phyloP scores from a whole-genome alignment of 768 basidiomycete genomes.

The Gymnopilus junonius region DNA sequence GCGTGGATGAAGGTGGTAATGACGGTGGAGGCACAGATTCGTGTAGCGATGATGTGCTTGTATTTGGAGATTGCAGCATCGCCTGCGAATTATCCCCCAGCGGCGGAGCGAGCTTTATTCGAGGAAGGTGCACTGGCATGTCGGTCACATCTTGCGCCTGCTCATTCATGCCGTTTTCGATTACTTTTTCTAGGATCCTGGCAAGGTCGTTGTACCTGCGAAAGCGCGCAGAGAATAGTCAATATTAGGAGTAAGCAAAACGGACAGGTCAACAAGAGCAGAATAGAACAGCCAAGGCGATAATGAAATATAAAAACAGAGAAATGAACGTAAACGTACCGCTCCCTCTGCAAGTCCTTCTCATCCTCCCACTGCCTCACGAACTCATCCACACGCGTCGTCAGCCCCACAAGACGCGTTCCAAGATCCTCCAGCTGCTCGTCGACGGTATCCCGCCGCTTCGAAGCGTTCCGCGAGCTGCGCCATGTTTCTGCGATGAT shows the following conservation, averaged over 20 bases:
- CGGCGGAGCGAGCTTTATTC: background rate
- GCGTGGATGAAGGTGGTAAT: background rate
- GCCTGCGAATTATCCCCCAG: background rate
- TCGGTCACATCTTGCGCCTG: background rate
- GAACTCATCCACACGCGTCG: slow-evolving; percentile 45
- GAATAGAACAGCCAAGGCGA: too few relatives aligned
- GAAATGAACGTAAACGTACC: slow-evolving; percentile 38
- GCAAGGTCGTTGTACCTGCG: slow-evolving; percentile 69
- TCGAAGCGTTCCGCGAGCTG: slow-evolving; percentile 66
- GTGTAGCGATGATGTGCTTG: background rate
- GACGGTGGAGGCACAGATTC: background rate
- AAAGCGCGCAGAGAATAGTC: background rate
- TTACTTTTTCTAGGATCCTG: slow-evolving; percentile 64
- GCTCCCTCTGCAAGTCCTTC: slow-evolving; percentile 44
- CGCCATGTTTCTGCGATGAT: slow-evolving; percentile 83
- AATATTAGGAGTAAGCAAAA: background rate
- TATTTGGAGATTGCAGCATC: background rate
- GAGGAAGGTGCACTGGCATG: background rate
- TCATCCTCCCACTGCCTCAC: slow-evolving; percentile 46
- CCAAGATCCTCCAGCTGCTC: slow-evolving; percentile 69
- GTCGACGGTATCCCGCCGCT: slow-evolving; percentile 73
- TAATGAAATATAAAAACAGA: too few relatives aligned
- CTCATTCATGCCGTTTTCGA: slow-evolving; percentile 62
- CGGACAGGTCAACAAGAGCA: too few relatives aligned
- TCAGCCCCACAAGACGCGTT: slow-evolving; percentile 48